A percentile compares a stretch with the other conserved stretches of the same genome.
phyloP scores from a whole-genome alignment of 208 protist genomes.

The Leishmania guyanensis region DNA sequence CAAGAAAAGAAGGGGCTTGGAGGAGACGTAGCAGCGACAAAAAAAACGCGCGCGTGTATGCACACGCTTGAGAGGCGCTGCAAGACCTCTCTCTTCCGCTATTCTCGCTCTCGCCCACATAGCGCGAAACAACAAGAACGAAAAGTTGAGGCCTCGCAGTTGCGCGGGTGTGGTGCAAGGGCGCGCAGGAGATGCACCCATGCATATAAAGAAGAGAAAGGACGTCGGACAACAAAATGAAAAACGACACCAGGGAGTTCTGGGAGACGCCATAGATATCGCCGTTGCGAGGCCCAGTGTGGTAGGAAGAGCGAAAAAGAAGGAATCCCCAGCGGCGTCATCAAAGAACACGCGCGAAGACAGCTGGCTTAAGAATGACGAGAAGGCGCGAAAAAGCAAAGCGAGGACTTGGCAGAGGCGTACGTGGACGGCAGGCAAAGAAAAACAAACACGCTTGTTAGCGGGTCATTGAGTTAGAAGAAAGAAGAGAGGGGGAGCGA shows the following conservation, averaged over 20 bases:
- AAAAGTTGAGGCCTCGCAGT: background rate
- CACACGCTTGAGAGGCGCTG: background rate
- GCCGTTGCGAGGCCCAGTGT: background rate
- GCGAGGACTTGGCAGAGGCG: background rate
- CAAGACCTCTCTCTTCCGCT: background rate
- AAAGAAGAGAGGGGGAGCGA: background rate
- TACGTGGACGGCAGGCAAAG: background rate
- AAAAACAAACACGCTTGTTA: background rate
- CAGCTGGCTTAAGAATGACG: background rate
- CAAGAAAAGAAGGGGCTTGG: background rate
- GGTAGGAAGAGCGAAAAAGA: background rate
- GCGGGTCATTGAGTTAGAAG: background rate
- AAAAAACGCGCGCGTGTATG: background rate
- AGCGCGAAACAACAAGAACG: background rate
- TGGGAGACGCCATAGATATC: background rate
- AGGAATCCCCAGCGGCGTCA: background rate
- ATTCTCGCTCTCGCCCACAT: background rate
- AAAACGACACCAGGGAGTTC: background rate
- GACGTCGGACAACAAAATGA: background rate
- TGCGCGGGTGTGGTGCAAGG: background rate
- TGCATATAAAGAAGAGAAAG: background rate
- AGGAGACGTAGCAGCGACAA: background rate
- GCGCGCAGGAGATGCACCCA: background rate
- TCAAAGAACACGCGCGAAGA: too few species aligned
- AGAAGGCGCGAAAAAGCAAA: background rate